Percentiles rank a stretch among this genome's conserved stretches.
Evolutionary conservation across 768 basidiomycete genomes (phyloP).

Genomic region (Serendipita vermifera): DNA sequence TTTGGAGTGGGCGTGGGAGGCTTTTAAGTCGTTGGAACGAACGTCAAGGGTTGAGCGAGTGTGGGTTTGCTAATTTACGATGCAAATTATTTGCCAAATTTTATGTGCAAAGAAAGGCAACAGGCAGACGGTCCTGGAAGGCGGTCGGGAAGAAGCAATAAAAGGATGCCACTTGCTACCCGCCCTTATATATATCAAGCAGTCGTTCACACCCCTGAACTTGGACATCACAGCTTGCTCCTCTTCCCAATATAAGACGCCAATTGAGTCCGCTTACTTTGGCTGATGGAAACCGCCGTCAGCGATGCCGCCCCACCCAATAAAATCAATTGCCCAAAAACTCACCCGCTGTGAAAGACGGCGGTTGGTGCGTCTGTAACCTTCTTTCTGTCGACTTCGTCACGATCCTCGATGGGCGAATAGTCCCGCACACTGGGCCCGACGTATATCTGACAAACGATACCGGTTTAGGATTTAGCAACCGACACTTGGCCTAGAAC

Average conservation of each 20-base stretch:
- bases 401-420: constrained; percentile 49
- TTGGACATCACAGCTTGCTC: constrained; percentile 13
- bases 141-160: too few relatives aligned
- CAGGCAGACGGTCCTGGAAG: too few relatives aligned
- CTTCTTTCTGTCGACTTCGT: constrained; percentile 34
- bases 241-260: constrained; percentile 17
- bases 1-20: neutral
- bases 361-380: constrained; percentile 12
- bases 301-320: neutral
- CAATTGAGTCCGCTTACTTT: constrained; percentile 17
- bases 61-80: neutral
- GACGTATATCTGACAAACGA: constrained; percentile 52
- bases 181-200: too few relatives aligned
- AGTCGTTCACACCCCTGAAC: neutral
- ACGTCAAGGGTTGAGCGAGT: constrained; percentile 1
- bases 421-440: constrained; percentile 65
- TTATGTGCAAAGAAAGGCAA: too few relatives aligned
- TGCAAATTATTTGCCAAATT: too few relatives aligned
- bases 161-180: too few relatives aligned
- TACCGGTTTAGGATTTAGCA: neutral
- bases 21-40: neutral
- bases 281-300: constrained; percentile 4
- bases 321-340: neutral
- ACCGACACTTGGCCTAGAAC: neutral
- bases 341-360: constrained; percentile 17